Evolutionary conservation across 2,329 filamentous ascomycete species (phyloP), one percentile per base, ranked within the genome.

Genomic region (Stylonectria norvegica): DNA sequence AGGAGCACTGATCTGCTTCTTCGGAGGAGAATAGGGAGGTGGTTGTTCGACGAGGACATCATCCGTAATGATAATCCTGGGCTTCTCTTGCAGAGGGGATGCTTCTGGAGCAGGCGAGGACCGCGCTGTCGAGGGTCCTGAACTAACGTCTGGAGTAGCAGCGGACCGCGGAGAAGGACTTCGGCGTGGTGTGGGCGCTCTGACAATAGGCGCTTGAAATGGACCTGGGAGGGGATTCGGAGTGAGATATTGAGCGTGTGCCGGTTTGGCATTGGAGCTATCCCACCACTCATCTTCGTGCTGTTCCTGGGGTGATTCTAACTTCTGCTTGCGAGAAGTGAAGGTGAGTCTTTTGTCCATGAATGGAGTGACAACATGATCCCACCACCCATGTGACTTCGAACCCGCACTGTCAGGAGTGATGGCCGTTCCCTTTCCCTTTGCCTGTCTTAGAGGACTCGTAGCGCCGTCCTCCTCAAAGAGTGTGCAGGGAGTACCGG

Each of bases 341-440:
- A 74, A 70, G 25, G 70, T 72, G 11, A 66, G 53, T 35, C 51
- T 63, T 54, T 51, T 72, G 55, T 75, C 70, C 12, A 64, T 53
- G 54, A 89, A 89, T 0, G 85, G 85, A 1, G 85, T 86, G 6
- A 77, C 82, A 40, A 89, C 79, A 49, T 86, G 74, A 53, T 87
- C 86, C 85, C 85, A 89, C 85, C 85, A 89, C 15, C 85, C 85
- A 44, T 74, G 72, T 18, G 82, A 83, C 40, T 72, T 73, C 9
- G 77, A 74, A 29, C 70, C 73, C 19, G 76, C 78, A 28, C 75
- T 78, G 34, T 71, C 62, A 31, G 71, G 61, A 29, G 67, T 63
- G 49, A 67, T 34, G 33, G 60, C 57, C 7, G 61, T 55, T 6
- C 59, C 62, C 36, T 66, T 69, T 11, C 62, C 56, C 40, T 63